phyloP scores from a whole-genome alignment of 2,329 filamentous ascomycete species.

The Pseudocercospora cruenta region DNA sequence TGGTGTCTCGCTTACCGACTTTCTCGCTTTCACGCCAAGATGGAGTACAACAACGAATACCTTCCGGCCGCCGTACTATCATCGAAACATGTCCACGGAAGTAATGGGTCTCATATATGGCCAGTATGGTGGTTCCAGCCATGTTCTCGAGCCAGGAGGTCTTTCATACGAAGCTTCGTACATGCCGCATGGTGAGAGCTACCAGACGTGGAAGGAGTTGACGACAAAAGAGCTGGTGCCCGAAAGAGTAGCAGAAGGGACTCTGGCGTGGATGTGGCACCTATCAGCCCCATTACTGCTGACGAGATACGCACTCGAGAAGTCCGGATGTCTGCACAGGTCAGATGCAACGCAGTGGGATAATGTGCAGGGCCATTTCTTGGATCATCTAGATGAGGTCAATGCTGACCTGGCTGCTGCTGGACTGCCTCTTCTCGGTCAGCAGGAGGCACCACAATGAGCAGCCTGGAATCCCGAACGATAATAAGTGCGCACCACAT shows the following conservation, averaged over 20 bases:
- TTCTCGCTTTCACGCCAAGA: constrained; percentile 70
- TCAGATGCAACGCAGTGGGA: constrained; percentile 14
- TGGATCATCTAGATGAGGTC: constrained; percentile 17
- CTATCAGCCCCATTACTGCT: constrained; percentile 18
- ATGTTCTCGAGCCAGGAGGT: constrained; percentile 43
- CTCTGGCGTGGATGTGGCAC: constrained; percentile 25
- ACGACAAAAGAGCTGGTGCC: constrained; percentile 18
- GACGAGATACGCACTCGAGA: constrained; percentile 14
- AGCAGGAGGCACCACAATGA: neutral
- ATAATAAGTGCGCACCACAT: neutral
- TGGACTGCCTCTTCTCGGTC: constrained; percentile 14
- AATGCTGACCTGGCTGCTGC: constrained; percentile 15
- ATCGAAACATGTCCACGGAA: constrained; percentile 67
- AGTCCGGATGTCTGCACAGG: constrained; percentile 16
- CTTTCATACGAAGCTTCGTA: constrained; percentile 25
- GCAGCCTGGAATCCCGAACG: neutral
- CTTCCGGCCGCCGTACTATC: constrained; percentile 72
- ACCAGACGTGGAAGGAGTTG: constrained; percentile 17
- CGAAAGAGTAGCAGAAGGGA: constrained; percentile 21
- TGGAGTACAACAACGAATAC: constrained; percentile 70
- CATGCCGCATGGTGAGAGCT: constrained; percentile 27
- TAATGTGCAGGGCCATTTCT: constrained; percentile 19
- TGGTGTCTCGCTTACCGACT: constrained; percentile 64
- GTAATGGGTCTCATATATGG: constrained; percentile 63
- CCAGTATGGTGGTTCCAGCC: constrained; percentile 53